phyloP scores from a whole-genome alignment of 345 rosid genomes.

The Populus tremula region DNA sequence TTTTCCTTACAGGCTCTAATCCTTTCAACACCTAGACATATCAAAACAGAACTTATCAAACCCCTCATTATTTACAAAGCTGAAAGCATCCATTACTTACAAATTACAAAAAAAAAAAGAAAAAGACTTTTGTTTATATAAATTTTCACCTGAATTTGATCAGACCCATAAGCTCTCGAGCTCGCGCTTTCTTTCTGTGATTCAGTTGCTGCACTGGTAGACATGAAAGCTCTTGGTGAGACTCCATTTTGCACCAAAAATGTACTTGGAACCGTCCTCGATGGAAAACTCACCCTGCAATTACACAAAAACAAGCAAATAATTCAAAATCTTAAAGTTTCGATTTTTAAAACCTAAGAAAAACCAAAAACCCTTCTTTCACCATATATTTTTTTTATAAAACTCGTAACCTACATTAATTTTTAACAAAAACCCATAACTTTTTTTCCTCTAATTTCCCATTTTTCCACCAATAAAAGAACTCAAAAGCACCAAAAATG shows the following conservation, averaged over 20 bases:
- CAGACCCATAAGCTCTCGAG: constrained; percentile 71
- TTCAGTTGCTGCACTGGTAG: constrained; percentile 55
- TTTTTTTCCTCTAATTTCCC: neutral
- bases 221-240: constrained; percentile 58
- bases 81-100: neutral
- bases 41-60: constrained; percentile 2
- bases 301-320: neutral
- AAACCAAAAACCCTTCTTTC: too few relatives aligned
- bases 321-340: neutral
- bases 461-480: neutral
- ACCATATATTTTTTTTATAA: too few relatives aligned
- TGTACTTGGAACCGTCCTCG: constrained; percentile 28
- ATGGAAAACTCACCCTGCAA: constrained; percentile 50
- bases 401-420: too few relatives aligned
- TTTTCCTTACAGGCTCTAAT: constrained; percentile 90
- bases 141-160: constrained; percentile 75
- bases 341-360: neutral
- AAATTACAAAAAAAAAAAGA: neutral
- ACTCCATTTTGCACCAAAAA: constrained; percentile 37
- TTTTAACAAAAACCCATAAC: neutral
- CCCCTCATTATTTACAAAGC: neutral
- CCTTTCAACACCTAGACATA: constrained; percentile 84
- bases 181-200: constrained; percentile 47
- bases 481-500: neutral
- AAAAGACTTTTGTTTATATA: neutral